Evolutionary conservation across 345 rosid genomes (phyloP).

Genomic region (Viola odorata): DNA sequence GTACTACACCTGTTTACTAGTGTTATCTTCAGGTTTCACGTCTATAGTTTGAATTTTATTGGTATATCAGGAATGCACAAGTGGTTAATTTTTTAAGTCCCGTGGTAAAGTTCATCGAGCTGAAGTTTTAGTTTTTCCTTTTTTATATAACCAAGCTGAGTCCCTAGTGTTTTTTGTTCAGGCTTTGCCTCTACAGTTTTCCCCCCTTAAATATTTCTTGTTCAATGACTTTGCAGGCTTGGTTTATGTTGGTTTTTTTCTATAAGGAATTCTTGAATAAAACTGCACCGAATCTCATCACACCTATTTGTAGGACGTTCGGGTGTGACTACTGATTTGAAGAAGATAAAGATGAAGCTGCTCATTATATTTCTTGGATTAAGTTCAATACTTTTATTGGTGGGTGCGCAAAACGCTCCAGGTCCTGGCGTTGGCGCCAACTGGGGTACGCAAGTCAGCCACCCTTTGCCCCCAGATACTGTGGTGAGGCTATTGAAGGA

Average conservation of each 20-base stretch:
- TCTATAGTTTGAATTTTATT: too few species aligned
- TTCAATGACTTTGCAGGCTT: not conserved
- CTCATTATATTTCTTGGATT: slow-evolving; percentile 18
- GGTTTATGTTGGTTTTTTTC: not conserved
- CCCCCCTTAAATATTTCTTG: not conserved
- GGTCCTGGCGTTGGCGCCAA: slow-evolving; percentile 45
- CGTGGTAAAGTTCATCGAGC: too few species aligned
- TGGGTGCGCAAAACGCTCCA: slow-evolving; percentile 17
- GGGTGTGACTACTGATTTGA: slow-evolving; percentile 8
- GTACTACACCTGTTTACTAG: too few species aligned
- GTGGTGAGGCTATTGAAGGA: slow-evolving; percentile 64
- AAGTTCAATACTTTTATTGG: slow-evolving; percentile 22
- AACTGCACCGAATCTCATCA: not conserved
- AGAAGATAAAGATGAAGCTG: slow-evolving; percentile 18
- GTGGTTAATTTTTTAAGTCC: not conserved
- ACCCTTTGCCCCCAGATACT: slow-evolving; percentile 71
- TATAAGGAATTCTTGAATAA: not conserved
- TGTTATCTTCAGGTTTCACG: too few species aligned
- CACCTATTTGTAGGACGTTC: not conserved
- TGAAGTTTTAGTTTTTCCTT: not conserved
- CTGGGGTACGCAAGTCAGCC: slow-evolving; percentile 91
- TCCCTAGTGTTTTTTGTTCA: not conserved
- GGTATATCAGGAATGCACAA: not conserved
- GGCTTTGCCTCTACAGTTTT: not conserved
- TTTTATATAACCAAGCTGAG: not conserved